A percentile compares a stretch with the other conserved stretches of the same genome.
phyloP scores from a whole-genome alignment of 805 yeast species.

The Grigorovia transvaalensis region DNA sequence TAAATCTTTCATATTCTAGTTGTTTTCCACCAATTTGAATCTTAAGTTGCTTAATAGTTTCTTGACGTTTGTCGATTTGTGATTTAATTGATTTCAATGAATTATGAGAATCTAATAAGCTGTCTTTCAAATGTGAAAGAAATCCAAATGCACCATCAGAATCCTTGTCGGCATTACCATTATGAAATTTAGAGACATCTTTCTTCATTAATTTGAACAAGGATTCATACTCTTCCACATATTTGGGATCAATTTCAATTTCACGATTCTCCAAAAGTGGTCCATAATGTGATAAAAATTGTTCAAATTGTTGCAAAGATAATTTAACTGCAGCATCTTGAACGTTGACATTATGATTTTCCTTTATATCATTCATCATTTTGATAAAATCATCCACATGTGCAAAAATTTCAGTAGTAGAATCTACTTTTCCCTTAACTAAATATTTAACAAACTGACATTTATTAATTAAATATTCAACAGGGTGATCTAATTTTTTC shows the following conservation, averaged over 20 bases:
- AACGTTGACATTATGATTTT: constrained; percentile 63
- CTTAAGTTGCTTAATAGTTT: background rate
- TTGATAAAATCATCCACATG: constrained; percentile 31
- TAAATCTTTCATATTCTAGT: background rate
- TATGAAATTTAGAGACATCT: constrained; percentile 10
- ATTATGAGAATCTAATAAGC: background rate
- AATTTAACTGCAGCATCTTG: constrained; percentile 63
- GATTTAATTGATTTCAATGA: constrained; percentile 5
- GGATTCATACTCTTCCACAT: constrained; percentile 8
- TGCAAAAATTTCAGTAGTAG: constrained; percentile 10
- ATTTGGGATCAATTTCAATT: constrained; percentile 9
- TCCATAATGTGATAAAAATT: constrained; percentile 14
- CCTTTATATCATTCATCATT: constrained; percentile 36
- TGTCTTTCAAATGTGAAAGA: background rate
- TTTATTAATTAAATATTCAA: constrained; percentile 20
- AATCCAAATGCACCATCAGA: background rate
- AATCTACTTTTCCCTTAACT: constrained; percentile 15
- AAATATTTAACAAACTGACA: constrained; percentile 18
- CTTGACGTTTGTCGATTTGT: constrained; percentile 8
- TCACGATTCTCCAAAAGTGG: background rate
- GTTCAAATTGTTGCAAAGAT: constrained; percentile 38
- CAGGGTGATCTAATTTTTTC: constrained; percentile 14
- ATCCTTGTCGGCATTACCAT: background rate
- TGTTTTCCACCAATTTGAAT: background rate
- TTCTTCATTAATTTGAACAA: constrained; percentile 9